Conservation (phyloP, 176 grass and related monocot genomes). For the Oryza nivara region DNA sequence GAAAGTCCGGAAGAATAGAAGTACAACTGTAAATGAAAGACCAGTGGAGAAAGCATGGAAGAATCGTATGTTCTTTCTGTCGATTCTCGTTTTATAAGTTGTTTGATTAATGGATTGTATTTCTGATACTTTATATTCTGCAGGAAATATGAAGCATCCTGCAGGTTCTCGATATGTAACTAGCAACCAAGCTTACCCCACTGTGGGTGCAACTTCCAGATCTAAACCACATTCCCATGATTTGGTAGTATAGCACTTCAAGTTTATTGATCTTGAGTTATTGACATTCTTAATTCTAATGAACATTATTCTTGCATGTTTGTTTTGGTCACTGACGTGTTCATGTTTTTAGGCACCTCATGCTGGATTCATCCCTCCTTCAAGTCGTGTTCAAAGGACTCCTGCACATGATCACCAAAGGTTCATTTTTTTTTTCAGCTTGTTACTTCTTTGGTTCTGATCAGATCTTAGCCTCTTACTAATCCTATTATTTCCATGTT, state of each 20-base stretch:
- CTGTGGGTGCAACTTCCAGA: slow-evolving; percentile 38
- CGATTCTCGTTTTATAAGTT: slow-evolving; percentile 10
- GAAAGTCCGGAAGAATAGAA: slow-evolving; percentile 37
- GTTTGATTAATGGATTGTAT: not conserved
- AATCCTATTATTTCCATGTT: slow-evolving; percentile 43
- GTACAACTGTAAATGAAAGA: slow-evolving; percentile 37
- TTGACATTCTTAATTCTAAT: slow-evolving; percentile 29
- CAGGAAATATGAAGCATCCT: slow-evolving; percentile 32
- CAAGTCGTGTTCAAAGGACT: slow-evolving; percentile 32
- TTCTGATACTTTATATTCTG: slow-evolving; percentile 38
- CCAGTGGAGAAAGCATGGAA: slow-evolving; percentile 46
- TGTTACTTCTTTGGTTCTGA: slow-evolving; percentile 26
- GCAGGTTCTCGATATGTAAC: slow-evolving; percentile 43
- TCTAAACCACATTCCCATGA: slow-evolving; percentile 57
- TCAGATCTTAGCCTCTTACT: slow-evolving; percentile 30
- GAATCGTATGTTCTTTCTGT: slow-evolving; percentile 43
- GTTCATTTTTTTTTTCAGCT: slow-evolving; percentile 29
- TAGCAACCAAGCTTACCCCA: slow-evolving; percentile 33
- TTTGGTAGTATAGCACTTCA: slow-evolving; percentile 46
- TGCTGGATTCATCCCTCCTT: slow-evolving; percentile 64
- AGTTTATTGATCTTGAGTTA: not conserved
- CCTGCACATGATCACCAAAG: slow-evolving; percentile 48
- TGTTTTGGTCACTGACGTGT: not conserved
- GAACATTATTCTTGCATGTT: slow-evolving; percentile 16
- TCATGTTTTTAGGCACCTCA: slow-evolving; percentile 63